Evolutionary conservation across 192 early-diverging fungal species (phyloP).

Genomic region (Coemansia sp.): DNA sequence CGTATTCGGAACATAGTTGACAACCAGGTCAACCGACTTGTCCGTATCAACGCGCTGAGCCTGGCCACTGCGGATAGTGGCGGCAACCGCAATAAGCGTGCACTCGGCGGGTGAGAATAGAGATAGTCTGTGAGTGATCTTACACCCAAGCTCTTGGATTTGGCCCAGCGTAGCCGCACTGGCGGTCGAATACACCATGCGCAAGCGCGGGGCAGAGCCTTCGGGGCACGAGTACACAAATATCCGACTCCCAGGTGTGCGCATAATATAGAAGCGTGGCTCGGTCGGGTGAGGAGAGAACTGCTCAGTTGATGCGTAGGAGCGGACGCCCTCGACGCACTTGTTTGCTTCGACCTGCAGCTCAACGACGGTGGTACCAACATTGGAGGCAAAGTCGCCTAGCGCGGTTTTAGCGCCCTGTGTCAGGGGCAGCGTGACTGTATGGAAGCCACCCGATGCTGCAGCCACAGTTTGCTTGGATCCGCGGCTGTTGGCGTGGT

Average conservation of each 20-base stretch:
- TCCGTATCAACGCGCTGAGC: constrained; percentile 43
- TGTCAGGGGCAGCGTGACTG: constrained; percentile 47
- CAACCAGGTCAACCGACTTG: constrained; percentile 38
- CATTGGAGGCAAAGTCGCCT: constrained; percentile 25
- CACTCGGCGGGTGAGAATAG: constrained; percentile 47
- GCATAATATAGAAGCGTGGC: constrained; percentile 54
- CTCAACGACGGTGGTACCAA: constrained; percentile 42
- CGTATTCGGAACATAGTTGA: constrained; percentile 39
- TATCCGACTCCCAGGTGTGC: constrained; percentile 40
- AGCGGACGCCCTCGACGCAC: constrained; percentile 20
- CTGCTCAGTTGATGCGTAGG: constrained; percentile 36
- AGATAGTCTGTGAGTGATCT: constrained; percentile 37
- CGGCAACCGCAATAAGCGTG: constrained; percentile 44
- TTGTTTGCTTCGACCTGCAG: constrained; percentile 41
- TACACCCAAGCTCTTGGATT: constrained; percentile 42
- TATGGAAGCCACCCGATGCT: constrained; percentile 51
- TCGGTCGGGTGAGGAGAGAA: constrained; percentile 36
- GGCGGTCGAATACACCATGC: constrained; percentile 56
- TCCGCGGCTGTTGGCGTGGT: constrained; percentile 37
- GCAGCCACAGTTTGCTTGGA: constrained; percentile 49
- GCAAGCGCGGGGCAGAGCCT: constrained; percentile 42
- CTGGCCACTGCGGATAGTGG: constrained; percentile 40
- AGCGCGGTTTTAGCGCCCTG: constrained; percentile 28
- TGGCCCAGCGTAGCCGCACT: constrained; percentile 32
- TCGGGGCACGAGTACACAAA: constrained; percentile 56